Base-by-base conservation (phyloP, 164 flowering plant species). In the Vitis labrusca region DNA sequence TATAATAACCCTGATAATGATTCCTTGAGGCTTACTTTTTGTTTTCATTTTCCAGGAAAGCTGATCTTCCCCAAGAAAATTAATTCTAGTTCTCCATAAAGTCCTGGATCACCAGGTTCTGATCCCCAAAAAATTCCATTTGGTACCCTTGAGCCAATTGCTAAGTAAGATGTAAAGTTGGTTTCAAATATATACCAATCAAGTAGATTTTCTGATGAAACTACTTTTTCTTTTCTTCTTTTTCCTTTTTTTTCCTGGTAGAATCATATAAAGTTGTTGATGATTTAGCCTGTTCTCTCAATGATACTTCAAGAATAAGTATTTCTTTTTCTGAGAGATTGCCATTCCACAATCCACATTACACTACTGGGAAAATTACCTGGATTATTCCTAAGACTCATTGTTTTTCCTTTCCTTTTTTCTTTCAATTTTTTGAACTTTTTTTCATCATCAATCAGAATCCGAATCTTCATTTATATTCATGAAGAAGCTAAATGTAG, bases 41-140 rank as follows among this genome's bases (percentile, higher is more conserved):
- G 44, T 37, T 37, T 37, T 37, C 44, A 37, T 37, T 37, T 37
- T 37, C 44, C 9, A 2, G 16, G 8, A 57, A 57, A 16, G 59
- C 9, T 57, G 29, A 57, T 57, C 8, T 17, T 57, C 8, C 59
- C 27, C 11, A 14, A 37, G 17, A 61, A 61, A 14, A 13, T 61
- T 32, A 19, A 37, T 2, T 30, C 64, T 37, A 10, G n/a, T 13
- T 4, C 30, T 61, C 64, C 64, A 32, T 14, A 61, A 61, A 61
- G 49, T 61, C 15, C 29, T 37, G 15, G 44, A 27, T 59, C 44
- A 3, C 44, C 8, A 12, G 7, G 44, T 59, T 23, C 14, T 47
- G 61, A 57, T 44, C 67, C 73, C 55, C 10, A 30, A 52, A 63
- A 71, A 50, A 62, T 62, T 29, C 37, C 61, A n/a, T 70, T 19